Conservation (phyloP, 176 grass and related monocot species). For the Rhipidocladum racemiflorum region DNA sequence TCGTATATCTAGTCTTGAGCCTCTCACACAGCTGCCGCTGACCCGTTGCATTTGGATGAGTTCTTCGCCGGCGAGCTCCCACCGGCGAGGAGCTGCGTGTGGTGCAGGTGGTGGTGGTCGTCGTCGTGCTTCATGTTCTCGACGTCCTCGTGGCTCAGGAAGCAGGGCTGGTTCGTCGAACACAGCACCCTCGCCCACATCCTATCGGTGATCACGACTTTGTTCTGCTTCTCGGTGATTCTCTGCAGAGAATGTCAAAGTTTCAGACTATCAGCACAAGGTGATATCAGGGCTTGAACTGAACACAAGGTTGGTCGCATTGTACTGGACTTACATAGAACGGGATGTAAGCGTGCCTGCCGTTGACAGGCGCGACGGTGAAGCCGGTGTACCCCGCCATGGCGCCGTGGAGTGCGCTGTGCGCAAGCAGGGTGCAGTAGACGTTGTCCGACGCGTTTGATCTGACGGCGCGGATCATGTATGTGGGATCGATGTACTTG, state of each 20-base stretch:
- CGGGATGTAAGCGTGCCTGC: constrained; percentile 90
- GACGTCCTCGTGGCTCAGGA: constrained; percentile 60
- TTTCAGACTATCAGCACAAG: constrained; percentile 9
- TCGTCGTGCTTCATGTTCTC: constrained; percentile 63
- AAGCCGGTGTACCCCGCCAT: constrained; percentile 96
- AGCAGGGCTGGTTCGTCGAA: constrained; percentile 89
- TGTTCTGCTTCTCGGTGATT: constrained; percentile 88
- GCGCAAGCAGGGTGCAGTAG: constrained; percentile 82
- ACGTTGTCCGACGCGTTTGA: constrained; percentile 94
- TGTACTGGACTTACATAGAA: constrained; percentile 62
- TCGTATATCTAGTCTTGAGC: background rate
- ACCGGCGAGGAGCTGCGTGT: constrained; percentile 37
- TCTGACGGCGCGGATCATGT: constrained; percentile 85
- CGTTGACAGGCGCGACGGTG: constrained; percentile 79
- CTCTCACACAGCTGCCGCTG: background rate
- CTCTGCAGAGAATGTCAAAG: constrained; percentile 40
- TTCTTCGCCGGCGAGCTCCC: constrained; percentile 29
- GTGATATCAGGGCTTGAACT: background rate
- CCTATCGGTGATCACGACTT: constrained; percentile 87
- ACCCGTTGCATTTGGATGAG: constrained; percentile 35
- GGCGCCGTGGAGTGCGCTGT: constrained; percentile 79
- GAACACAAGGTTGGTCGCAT: background rate
- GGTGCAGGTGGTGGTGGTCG: constrained; percentile 47
- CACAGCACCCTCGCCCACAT: constrained; percentile 97
- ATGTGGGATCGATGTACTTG: constrained; percentile 88